Evolutionary conservation across 2,329 filamentous ascomycete species (phyloP).

Genomic region (Ophiostoma sp.): DNA sequence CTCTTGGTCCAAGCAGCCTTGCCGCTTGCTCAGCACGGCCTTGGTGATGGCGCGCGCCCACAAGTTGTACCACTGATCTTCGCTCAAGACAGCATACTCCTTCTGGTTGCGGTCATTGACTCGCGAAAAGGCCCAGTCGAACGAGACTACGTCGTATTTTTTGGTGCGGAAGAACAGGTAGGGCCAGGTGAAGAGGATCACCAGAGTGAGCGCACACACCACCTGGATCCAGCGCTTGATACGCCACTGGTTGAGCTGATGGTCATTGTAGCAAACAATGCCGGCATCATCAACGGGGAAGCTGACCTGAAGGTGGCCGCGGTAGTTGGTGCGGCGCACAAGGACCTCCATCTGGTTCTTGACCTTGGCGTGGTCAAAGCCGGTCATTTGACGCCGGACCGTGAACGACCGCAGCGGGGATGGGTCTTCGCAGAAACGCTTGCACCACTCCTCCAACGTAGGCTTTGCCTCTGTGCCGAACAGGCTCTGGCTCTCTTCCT

Average conservation of each 20-base stretch:
- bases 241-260: conserved; percentile 59
- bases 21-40: conserved; percentile 53
- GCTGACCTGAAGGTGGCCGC: conserved; percentile 52
- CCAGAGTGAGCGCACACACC: conserved; percentile 60
- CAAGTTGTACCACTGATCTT: conserved; percentile 56
- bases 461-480: not conserved
- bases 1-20: conserved; percentile 50
- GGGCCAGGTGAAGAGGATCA: conserved; percentile 68
- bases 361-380: conserved; percentile 55
- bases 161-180: conserved; percentile 62
- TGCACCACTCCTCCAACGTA: conserved; percentile 57
- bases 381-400: conserved; percentile 48
- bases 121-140: conserved; percentile 54
- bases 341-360: conserved; percentile 48
- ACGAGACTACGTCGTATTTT: conserved; percentile 58
- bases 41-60: conserved; percentile 57
- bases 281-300: conserved; percentile 54
- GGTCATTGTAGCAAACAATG: conserved; percentile 60
- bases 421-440: conserved; percentile 56
- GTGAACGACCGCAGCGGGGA: conserved; percentile 53
- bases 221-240: conserved; percentile 57
- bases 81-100: conserved; percentile 49
- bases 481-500: not conserved
- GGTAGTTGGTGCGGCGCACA: conserved; percentile 61
- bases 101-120: conserved; percentile 34